Base-by-base conservation (phyloP, 2,329 filamentous ascomycete species). In the Thelonectria blattea region DNA sequence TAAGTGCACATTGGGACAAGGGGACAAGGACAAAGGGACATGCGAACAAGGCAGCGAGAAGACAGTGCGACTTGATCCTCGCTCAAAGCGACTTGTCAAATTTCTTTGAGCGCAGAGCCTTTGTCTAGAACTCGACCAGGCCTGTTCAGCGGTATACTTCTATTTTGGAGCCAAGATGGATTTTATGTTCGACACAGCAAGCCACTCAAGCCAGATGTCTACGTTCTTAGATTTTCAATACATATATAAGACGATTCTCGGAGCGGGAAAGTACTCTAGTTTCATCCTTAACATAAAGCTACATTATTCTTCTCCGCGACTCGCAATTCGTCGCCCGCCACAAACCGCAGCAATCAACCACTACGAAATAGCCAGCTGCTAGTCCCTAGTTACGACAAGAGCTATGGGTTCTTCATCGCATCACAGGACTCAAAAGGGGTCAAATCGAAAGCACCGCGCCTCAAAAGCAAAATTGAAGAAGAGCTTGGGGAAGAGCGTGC, bases 1-100 rank as follows among this genome's bases (percentile, higher is more conserved):
- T 71, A 37, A 68, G 17, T 17, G 9, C 7, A 5, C n/a, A 27
- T 37, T 5, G 37, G 15, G 8, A 27, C 18, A 17, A 9, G 5
- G 3, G 22, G 6, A 24, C 22, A 24, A 24, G 20, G 27, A 47
- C 20, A 47, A 24, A 46, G 27, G 27, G 27, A 30, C 8, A 30
- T 4, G 27, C 27, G 27, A 30, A 9, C 27, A 30, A 30, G 27
- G 9, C 22, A 7, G 22, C 5, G 8, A 30, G 5, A 30, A 30
- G 27, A 30, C 8, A 30, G 8, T 30, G 27, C 8, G 27, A 30
- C 5, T 30, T 30, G 8, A 4, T 8, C 8, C 27, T 10, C 27
- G 27, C 27, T 30, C 27, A 30, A 30, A 30, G 8, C 5, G 27
- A 9, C 27, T 30, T 30, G 5, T 30, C 8, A 9, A 7, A 30